Evolutionary conservation across 176 grass and related monocot species (phyloP).

Genomic region (Eragrostis curvula): DNA sequence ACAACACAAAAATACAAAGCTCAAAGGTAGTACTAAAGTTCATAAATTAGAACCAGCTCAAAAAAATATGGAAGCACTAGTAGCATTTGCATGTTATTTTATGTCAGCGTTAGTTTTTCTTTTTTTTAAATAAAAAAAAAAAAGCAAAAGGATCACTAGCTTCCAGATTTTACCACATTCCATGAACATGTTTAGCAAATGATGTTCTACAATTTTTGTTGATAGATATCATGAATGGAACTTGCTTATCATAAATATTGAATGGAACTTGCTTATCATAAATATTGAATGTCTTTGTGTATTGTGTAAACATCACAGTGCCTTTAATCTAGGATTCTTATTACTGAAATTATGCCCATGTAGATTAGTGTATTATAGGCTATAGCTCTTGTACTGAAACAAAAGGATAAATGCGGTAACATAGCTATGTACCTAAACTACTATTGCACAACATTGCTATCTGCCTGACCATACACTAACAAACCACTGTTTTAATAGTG

Average conservation of each 20-base stretch:
- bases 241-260: neutral
- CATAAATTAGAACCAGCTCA: constrained; percentile 8
- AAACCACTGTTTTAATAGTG: neutral
- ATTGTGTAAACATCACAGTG: neutral
- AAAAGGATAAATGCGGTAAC: neutral
- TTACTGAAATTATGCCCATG: constrained; percentile 11
- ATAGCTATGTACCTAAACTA: neutral
- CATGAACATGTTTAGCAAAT: constrained; percentile 6
- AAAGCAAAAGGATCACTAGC: neutral
- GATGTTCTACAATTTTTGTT: constrained; percentile 5
- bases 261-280: neutral
- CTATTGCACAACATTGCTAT: neutral
- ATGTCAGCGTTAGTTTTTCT: neutral
- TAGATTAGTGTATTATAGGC: neutral
- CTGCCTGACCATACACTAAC: neutral
- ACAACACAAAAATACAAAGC: neutral
- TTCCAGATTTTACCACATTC: neutral
- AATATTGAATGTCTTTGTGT: constrained; percentile 16
- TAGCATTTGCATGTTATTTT: constrained; percentile 8
- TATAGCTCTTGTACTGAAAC: constrained; percentile 20
- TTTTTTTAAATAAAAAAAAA: constrained; percentile 18
- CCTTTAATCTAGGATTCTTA: constrained; percentile 23
- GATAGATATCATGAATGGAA: constrained; percentile 2
- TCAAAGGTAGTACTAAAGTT: neutral
- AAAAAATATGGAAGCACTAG: constrained; percentile 9